Evolutionary conservation across 73 alveolate genomes (phyloP).

Genomic region (Symbiodinium pilosum): DNA sequence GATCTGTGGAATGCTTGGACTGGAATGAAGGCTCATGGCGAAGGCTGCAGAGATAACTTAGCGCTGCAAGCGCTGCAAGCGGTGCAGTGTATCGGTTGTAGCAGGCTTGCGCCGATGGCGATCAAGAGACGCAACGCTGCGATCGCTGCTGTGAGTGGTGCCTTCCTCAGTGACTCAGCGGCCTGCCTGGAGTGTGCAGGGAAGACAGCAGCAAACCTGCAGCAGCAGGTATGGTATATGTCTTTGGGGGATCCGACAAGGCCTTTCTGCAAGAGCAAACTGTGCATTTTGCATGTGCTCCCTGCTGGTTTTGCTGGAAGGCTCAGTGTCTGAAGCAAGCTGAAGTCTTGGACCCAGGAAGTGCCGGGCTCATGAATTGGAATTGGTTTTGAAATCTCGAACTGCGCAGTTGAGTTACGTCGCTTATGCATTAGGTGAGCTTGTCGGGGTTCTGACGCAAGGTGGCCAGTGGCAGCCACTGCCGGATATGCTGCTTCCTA

Average conservation of each 20-base stretch:
- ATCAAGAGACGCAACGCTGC: constrained; percentile 40
- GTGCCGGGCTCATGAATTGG: constrained; percentile 20
- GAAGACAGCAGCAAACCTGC: too few relatives aligned
- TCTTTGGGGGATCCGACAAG: constrained; percentile 76
- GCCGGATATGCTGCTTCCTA: constrained; percentile 50
- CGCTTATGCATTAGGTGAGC: background rate
- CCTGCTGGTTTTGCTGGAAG: background rate
- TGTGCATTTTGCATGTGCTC: background rate
- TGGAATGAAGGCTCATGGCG: constrained; percentile 52
- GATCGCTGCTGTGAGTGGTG: constrained; percentile 38
- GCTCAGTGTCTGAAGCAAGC: constrained; percentile 40
- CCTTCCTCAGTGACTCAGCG: background rate
- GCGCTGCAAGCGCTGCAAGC: too few relatives aligned
- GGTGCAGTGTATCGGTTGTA: too few relatives aligned
- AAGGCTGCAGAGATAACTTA: too few relatives aligned
- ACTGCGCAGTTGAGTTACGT: background rate
- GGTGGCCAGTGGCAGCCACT: constrained; percentile 39
- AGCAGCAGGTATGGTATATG: constrained; percentile 21
- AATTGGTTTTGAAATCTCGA: too few relatives aligned
- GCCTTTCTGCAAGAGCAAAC: background rate
- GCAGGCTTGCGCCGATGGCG: constrained; percentile 73
- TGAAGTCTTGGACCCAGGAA: constrained; percentile 31
- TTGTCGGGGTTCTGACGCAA: background rate
- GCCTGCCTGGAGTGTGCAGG: too few relatives aligned
- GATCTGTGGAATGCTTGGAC: constrained; percentile 76